Percentiles rank a stretch among this genome's conserved stretches.
Conservation (phyloP, 495 filamentous ascomycete genomes). For the Aspergillus mulundensis region DNA sequence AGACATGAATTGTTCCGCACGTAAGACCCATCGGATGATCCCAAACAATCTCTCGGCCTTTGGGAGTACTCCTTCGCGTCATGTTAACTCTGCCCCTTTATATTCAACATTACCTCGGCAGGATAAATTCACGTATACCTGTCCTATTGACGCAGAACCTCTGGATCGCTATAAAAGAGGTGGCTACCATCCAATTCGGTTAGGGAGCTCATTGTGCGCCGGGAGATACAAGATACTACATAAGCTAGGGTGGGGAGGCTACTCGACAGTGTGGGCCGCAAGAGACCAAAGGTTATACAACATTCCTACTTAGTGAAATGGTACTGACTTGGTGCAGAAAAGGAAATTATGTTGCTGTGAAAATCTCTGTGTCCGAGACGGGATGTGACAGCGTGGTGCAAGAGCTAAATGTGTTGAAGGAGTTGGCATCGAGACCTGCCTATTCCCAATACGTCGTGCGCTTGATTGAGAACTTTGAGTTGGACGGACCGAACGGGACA, state of each 20-base stretch:
- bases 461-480: conserved; percentile 38
- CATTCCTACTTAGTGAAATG: too few relatives aligned
- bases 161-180: conserved; percentile 25
- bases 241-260: conserved; percentile 47
- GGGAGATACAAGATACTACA: conserved; percentile 43
- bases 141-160: too few relatives aligned
- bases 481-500: conserved; percentile 40
- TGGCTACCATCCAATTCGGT: conserved; percentile 42
- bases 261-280: conserved; percentile 49
- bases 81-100: too few relatives aligned
- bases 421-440: too few relatives aligned
- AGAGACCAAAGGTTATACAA: conserved; percentile 30
- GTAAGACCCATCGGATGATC: too few relatives aligned
- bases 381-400: too few relatives aligned
- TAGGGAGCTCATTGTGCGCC: conserved; percentile 34
- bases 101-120: too few relatives aligned
- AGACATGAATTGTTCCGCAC: too few relatives aligned
- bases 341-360: conserved; percentile 24
- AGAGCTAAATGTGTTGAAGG: too few relatives aligned
- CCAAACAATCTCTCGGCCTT: too few relatives aligned
- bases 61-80: too few relatives aligned
- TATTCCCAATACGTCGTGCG: conserved; percentile 26
- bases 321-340: conserved; percentile 17
- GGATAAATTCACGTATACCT: too few relatives aligned
- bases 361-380: conserved; percentile 19